Percentiles rank a stretch among this genome's conserved stretches.
phyloP scores from a whole-genome alignment of 163 green algal species.

The Scenedesmus sp. region DNA sequence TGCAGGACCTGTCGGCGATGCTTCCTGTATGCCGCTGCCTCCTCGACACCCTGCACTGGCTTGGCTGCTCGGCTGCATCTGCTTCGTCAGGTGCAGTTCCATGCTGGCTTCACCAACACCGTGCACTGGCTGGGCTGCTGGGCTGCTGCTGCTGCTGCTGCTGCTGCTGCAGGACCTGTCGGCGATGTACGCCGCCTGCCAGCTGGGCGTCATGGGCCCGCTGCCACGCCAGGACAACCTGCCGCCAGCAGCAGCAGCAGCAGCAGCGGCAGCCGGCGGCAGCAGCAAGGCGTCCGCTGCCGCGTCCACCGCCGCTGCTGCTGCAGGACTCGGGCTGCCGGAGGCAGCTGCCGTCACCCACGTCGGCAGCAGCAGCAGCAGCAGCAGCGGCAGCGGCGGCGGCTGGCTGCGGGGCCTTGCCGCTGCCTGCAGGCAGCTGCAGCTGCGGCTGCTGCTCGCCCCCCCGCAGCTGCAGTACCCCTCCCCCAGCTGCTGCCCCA shows the following conservation, averaged over 20 bases:
- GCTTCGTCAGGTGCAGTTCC: not conserved
- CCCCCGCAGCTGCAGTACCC: slow-evolving; percentile 20
- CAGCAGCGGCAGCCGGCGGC: not conserved
- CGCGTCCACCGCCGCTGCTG: not conserved
- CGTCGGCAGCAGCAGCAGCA: not conserved
- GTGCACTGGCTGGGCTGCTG: no score
- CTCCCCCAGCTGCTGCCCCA: not conserved
- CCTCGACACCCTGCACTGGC: not conserved
- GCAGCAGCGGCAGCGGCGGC: no score
- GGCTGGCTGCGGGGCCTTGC: slow-evolving; percentile 27
- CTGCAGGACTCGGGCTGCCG: not conserved
- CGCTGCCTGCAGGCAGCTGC: not conserved
- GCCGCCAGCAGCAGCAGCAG: not conserved
- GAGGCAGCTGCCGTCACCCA: slow-evolving; percentile 11
- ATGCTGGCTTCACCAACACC: no score
- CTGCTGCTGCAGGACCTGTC: slow-evolving; percentile 10
- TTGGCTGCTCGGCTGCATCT: no score
- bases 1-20: slow-evolving; percentile 26
- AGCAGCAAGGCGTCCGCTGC: not conserved
- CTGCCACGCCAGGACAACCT: slow-evolving; percentile 9
- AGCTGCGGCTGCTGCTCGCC: slow-evolving; percentile 5
- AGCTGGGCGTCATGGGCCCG: slow-evolving; percentile 16
- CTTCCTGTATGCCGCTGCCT: not conserved
- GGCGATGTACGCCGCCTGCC: slow-evolving; percentile 19
- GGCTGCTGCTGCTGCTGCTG: not conserved